These are phyloP conservation scores for Niveomyces coronatus DNA, from an alignment of 2,329 filamentous ascomycete genomes.

Conservation along the genomic window DNA sequence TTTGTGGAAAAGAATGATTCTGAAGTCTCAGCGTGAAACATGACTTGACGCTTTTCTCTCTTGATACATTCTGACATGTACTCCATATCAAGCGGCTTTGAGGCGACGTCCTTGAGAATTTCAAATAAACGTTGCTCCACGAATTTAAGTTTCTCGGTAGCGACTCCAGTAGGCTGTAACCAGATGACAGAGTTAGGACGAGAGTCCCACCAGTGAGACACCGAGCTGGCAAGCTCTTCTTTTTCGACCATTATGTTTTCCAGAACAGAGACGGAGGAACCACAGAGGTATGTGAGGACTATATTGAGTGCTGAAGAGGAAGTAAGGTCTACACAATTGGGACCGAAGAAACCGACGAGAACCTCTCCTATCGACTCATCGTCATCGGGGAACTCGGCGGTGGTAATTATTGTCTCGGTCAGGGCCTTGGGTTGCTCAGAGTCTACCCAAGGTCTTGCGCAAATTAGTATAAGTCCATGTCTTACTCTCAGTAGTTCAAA, in stretches of 20 bases:
- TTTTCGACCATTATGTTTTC: slow-evolving; percentile 90
- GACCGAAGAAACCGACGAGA: slow-evolving; percentile 76
- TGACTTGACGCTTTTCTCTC: slow-evolving; percentile 70
- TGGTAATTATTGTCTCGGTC: slow-evolving; percentile 61
- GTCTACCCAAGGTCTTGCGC: slow-evolving; percentile 67
- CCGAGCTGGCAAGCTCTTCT: slow-evolving; percentile 80
- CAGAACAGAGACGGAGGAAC: slow-evolving; percentile 83
- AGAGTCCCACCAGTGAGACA: slow-evolving; percentile 69
- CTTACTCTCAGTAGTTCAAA: slow-evolving; percentile 16
- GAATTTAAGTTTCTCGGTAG: slow-evolving; percentile 70
- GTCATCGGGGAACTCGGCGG: slow-evolving; percentile 87
- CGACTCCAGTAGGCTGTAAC: slow-evolving; percentile 78
- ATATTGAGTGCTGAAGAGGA: slow-evolving; percentile 66
- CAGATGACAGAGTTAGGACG: slow-evolving; percentile 76
- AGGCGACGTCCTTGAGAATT: slow-evolving; percentile 69
- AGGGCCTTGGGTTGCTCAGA: slow-evolving; percentile 68
- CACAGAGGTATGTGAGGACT: slow-evolving; percentile 76
- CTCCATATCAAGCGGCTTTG: slow-evolving; percentile 73
- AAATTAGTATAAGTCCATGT: slow-evolving; percentile 26
- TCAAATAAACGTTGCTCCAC: slow-evolving; percentile 82
- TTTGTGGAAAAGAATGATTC: slow-evolving; percentile 73
- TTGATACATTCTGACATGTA: slow-evolving; percentile 85
- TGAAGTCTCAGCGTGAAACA: slow-evolving; percentile 73
- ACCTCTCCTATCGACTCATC: slow-evolving; percentile 91
- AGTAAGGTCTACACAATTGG: slow-evolving; percentile 61